Conservation (phyloP, 345 rosid genomes). For the Eutrema japonicum region DNA sequence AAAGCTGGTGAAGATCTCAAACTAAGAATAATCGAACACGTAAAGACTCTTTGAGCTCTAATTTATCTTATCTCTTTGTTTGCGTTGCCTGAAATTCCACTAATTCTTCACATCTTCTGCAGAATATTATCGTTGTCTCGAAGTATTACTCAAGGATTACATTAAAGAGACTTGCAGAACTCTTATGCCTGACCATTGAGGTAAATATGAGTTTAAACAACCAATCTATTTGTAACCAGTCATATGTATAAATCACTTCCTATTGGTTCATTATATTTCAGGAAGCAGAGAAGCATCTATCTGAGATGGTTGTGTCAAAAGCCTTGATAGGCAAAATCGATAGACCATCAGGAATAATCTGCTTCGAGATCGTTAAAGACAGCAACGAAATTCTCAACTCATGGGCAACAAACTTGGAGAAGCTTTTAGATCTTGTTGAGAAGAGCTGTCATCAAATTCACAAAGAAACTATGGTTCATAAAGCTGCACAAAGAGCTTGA, state of each 20-base stretch:
- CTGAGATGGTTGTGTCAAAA: constrained; percentile 92
- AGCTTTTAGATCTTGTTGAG: constrained; percentile 91
- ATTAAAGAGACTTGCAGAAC: constrained; percentile 76
- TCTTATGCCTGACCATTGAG: constrained; percentile 73
- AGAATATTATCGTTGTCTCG: constrained; percentile 88
- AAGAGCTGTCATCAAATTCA: constrained; percentile 97
- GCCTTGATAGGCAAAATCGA: constrained; percentile 82
- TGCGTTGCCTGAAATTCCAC: constrained; percentile 2
- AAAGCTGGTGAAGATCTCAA: constrained; percentile 87
- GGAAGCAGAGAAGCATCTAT: constrained; percentile 97
- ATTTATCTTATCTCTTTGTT: constrained; percentile 8
- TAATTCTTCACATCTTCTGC: constrained; percentile 38
- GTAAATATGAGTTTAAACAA: constrained; percentile 37
- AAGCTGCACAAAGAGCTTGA: constrained; percentile 74
- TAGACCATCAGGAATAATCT: constrained; percentile 71
- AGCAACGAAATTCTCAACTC: constrained; percentile 88
- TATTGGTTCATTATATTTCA: constrained; percentile 35
- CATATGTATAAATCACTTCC: not conserved
- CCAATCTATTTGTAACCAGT: not conserved
- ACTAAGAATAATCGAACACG: constrained; percentile 86
- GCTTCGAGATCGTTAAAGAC: constrained; percentile 75
- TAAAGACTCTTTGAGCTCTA: constrained; percentile 35
- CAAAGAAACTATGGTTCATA: constrained; percentile 93
- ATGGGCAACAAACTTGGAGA: constrained; percentile 88
- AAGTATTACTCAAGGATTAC: constrained; percentile 85